phyloP scores from a whole-genome alignment of 306 rosid genomes.

The Notholithocarpus densiflorus region DNA sequence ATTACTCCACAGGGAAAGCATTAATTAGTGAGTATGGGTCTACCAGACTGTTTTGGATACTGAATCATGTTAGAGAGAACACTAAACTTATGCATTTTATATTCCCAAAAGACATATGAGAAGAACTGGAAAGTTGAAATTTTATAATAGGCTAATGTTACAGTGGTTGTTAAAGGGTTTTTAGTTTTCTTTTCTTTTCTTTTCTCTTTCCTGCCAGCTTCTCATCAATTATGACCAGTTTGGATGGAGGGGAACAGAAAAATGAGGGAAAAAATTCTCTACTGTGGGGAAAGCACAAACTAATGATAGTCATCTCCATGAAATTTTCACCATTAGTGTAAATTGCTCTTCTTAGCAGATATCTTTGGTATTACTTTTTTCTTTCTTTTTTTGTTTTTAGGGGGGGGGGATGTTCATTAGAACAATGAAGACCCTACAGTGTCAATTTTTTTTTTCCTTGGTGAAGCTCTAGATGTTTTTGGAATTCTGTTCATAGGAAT shows the following conservation, averaged over 20 bases:
- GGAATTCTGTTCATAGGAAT: conserved; percentile 4
- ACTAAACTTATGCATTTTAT: not conserved
- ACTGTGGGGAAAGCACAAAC: not conserved
- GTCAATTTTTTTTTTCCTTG: not conserved
- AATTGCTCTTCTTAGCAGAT: not conserved
- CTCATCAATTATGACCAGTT: not conserved
- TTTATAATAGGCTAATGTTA: not conserved
- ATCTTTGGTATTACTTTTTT: not conserved
- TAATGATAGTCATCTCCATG: not conserved
- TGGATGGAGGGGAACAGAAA: not conserved
- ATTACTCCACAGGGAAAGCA: too few species aligned
- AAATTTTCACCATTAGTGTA: not conserved
- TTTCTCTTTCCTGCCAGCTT: not conserved
- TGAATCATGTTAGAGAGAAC: not conserved
- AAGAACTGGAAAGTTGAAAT: not conserved
- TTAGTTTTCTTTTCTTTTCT: not conserved
- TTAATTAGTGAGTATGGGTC: not conserved
- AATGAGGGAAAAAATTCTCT: not conserved
- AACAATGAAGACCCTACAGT: not conserved
- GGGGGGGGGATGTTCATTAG: not conserved
- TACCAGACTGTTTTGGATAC: not conserved
- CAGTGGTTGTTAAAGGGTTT: not conserved
- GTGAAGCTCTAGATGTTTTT: conserved; percentile 9
- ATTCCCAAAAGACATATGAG: not conserved
- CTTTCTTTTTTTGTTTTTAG: not conserved